These are phyloP conservation scores for Canavalia ensiformis DNA, from an alignment of 306 rosid genomes.

Conservation along the genomic window DNA sequence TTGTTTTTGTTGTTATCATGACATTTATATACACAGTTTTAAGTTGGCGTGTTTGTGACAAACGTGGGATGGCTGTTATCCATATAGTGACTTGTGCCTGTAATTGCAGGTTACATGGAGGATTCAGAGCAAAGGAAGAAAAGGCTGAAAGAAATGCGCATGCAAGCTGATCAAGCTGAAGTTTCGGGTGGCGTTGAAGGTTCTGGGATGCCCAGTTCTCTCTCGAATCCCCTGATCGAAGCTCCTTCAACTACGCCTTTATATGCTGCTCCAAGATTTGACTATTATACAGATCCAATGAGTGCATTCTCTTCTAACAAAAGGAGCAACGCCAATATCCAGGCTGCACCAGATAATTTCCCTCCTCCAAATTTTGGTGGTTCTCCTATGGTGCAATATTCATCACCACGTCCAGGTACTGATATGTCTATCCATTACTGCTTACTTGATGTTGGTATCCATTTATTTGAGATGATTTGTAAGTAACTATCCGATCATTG, in stretches of 20 bases:
- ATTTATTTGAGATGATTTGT: neutral
- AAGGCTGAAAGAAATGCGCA: conserved; percentile 79
- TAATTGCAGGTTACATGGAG: conserved; percentile 67
- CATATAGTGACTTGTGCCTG: conserved; percentile 24
- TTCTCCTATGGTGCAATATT: conserved; percentile 48
- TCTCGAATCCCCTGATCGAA: conserved; percentile 82
- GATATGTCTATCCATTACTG: neutral
- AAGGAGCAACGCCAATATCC: conserved; percentile 49
- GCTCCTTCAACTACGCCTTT: conserved; percentile 49
- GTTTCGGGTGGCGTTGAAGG: conserved; percentile 44
- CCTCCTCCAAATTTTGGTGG: conserved; percentile 52
- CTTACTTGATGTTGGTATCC: conserved; percentile 22
- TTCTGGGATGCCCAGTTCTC: conserved; percentile 56
- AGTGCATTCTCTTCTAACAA: conserved; percentile 74
- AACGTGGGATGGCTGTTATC: neutral
- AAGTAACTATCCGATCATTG: neutral
- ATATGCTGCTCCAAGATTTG: conserved; percentile 74
- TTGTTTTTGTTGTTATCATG: neutral
- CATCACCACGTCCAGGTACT: conserved; percentile 65
- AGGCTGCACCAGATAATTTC: conserved; percentile 47
- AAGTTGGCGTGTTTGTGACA: neutral
- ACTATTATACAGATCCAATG: conserved; percentile 91
- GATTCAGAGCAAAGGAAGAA: conserved; percentile 87
- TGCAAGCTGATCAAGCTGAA: conserved; percentile 68
- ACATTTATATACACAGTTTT: neutral